phyloP scores from a whole-genome alignment of 2,329 filamentous ascomycete genomes.

The Colletotrichum neosansevieriae region DNA sequence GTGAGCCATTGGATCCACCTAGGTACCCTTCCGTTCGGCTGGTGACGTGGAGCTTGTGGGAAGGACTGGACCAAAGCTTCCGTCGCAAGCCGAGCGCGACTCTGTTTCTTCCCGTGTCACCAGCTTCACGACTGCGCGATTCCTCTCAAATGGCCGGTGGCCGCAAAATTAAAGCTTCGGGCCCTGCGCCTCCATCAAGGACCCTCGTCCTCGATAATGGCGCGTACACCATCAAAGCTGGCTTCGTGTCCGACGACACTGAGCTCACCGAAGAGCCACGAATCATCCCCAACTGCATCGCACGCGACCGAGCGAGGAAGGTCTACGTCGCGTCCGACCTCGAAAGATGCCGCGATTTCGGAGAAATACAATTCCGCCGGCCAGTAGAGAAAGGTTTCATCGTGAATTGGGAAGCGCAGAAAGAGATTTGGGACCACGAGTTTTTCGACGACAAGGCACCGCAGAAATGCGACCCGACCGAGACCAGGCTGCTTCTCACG shows the following conservation, averaged over 20 bases:
- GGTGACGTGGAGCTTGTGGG: too few relatives aligned
- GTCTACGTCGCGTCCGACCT: slow-evolving; percentile 86
- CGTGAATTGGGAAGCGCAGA: slow-evolving; percentile 96
- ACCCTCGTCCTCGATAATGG: slow-evolving; percentile 96
- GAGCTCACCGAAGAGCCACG: slow-evolving; percentile 68
- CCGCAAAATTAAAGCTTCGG: slow-evolving; percentile 65
- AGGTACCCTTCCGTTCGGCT: too few relatives aligned
- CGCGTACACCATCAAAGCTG: slow-evolving; percentile 90
- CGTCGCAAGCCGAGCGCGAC: slow-evolving; percentile 1
- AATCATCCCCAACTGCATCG: slow-evolving; percentile 89
- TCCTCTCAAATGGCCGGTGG: slow-evolving; percentile 55
- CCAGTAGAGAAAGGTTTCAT: slow-evolving; percentile 95
- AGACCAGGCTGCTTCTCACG: slow-evolving; percentile 86
- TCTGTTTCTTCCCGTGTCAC: not conserved
- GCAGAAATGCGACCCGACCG: slow-evolving; percentile 77
- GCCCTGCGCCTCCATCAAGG: slow-evolving; percentile 65
- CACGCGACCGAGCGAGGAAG: slow-evolving; percentile 82
- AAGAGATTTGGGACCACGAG: slow-evolving; percentile 93
- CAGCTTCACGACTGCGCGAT: slow-evolving; percentile 5
- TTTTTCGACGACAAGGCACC: slow-evolving; percentile 80
- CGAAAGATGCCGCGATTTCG: slow-evolving; percentile 85
- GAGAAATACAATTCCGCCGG: slow-evolving; percentile 86
- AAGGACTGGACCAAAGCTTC: not conserved
- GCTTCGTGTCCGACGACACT: slow-evolving; percentile 73
- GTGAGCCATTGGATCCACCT: too few relatives aligned